Base-by-base conservation (phyloP, 805 yeast genomes). In the Saturnispora galanensis region DNA sequence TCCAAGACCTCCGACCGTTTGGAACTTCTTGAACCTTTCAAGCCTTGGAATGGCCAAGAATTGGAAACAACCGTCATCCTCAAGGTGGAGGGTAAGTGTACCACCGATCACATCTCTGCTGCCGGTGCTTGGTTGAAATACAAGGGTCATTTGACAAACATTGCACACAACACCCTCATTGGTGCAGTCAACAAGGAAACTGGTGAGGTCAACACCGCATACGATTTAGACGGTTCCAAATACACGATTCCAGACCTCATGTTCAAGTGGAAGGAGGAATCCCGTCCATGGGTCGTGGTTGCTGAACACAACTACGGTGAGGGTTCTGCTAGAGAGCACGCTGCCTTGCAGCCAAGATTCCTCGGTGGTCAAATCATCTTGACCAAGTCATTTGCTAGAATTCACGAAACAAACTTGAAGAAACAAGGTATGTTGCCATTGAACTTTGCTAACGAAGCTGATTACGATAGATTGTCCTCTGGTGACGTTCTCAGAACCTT, bases 281-380 rank as follows among this genome's bases (percentile, higher is more conserved):
- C 66, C 13, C 75, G 84, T 55, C 93, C 94, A 16, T 90, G 98
- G 98, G 74, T 79, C 53, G 97, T 93, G 38, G 83, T 93, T 52
- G 97, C 97, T 44, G 98, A 93, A 65, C 96, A 93, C 63, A 90
- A 90, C 67, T 93, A 90, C 60, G 98, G 98, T 68, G 98, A 90
- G 71, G 98, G 98, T 57, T 89, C 97, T 41, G 97, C 98, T 30
- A 84, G 98, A 76, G 98, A 90, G 65, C 98, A 90, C 59, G 98
- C 98, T 38, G 97, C 97, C 12, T 72, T 93, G 54, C 86, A 93
- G 31, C 98, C 97, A 46, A 77, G 94, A 66, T 93, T 85, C 71
- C 73, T 93, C 38, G 97, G 97, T 49, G 97, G 98, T 51, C 68
- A 81, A 47, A 77, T 88, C 51, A 83, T 90, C 50, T 69, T 90